Evolutionary conservation across 1,284 basidiomycete genomes (phyloP).

Genomic region (Tremellales sp.): DNA sequence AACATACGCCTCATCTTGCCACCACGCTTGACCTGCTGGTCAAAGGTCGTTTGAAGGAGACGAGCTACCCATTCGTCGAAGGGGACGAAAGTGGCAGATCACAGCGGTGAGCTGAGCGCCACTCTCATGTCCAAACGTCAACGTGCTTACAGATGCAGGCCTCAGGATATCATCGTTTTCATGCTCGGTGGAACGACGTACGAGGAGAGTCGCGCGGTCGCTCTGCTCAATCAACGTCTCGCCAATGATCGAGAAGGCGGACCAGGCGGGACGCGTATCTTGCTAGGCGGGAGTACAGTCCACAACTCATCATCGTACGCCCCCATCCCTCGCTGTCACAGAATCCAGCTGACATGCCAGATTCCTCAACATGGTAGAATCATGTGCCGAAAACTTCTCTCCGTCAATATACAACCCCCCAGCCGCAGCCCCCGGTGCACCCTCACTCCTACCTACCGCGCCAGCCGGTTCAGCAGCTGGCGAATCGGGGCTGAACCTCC

Average conservation of each 20-base stretch:
- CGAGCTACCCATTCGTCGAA: constrained; percentile 85
- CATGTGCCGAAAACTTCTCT: constrained; percentile 43
- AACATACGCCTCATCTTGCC: constrained; percentile 89
- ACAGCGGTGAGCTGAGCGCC: constrained; percentile 30
- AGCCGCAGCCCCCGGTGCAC: constrained; percentile 8
- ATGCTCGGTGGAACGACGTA: constrained; percentile 93
- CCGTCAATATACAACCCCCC: constrained; percentile 42
- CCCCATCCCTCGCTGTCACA: background rate
- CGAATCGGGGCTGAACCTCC: constrained; percentile 62
- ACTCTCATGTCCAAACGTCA: background rate
- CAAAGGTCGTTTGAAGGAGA: constrained; percentile 79
- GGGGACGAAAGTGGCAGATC: constrained; percentile 51
- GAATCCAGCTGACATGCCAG: constrained; percentile 13
- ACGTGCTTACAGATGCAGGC: constrained; percentile 53
- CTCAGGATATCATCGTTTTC: constrained; percentile 91
- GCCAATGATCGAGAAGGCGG: constrained; percentile 46
- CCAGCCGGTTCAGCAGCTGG: background rate
- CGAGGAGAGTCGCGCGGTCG: constrained; percentile 79
- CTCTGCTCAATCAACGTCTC: constrained; percentile 77
- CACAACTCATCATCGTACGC: constrained; percentile 81
- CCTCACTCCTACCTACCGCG: constrained; percentile 54
- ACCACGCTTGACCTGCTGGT: constrained; percentile 88
- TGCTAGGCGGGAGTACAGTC: constrained; percentile 87
- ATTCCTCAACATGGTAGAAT: constrained; percentile 48
- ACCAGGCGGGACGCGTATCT: constrained; percentile 59